Conservation (phyloP, 306 rosid species). For the Rosa rugosa region DNA sequence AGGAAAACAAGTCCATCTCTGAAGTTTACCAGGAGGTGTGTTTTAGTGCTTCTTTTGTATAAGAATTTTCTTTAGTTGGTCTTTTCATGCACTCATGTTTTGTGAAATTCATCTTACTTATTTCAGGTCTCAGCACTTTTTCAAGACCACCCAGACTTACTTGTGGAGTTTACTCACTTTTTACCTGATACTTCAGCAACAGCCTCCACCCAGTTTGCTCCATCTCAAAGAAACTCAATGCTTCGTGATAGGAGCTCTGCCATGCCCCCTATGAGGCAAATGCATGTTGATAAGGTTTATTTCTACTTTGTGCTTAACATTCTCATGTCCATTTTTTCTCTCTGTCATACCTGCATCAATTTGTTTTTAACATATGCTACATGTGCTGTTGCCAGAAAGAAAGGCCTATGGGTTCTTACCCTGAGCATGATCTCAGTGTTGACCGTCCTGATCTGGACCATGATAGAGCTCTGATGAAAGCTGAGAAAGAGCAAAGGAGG, state of each 20-base stretch:
- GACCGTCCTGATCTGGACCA: slow-evolving; percentile 84
- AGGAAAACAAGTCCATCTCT: slow-evolving; percentile 76
- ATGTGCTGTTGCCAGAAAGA: slow-evolving; percentile 63
- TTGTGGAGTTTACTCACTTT: slow-evolving; percentile 81
- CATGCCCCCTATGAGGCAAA: slow-evolving; percentile 64
- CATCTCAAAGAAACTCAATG: slow-evolving; percentile 58
- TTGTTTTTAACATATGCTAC: slow-evolving; percentile 30
- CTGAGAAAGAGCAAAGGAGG: slow-evolving; percentile 79
- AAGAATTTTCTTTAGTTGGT: slow-evolving; percentile 19
- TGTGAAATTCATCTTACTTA: slow-evolving; percentile 24
- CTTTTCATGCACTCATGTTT: slow-evolving; percentile 19
- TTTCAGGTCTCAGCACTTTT: slow-evolving; percentile 86
- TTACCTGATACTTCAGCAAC: slow-evolving; percentile 77
- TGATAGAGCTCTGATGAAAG: slow-evolving; percentile 60
- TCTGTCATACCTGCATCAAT: background rate
- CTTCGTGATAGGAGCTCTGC: slow-evolving; percentile 83
- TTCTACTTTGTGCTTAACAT: slow-evolving; percentile 1
- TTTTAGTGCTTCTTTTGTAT: slow-evolving; percentile 7
- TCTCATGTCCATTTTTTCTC: slow-evolving; percentile 1
- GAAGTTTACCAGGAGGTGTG: slow-evolving; percentile 92
- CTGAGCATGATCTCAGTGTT: slow-evolving; percentile 83
- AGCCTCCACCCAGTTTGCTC: slow-evolving; percentile 54
- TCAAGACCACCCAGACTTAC: slow-evolving; percentile 80
- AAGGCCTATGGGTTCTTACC: slow-evolving; percentile 56
- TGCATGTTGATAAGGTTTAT: slow-evolving; percentile 76